Evolutionary conservation across 768 basidiomycete genomes (phyloP), one percentile per base, ranked within the genome.

Genomic region (Boletellus sp.): DNA sequence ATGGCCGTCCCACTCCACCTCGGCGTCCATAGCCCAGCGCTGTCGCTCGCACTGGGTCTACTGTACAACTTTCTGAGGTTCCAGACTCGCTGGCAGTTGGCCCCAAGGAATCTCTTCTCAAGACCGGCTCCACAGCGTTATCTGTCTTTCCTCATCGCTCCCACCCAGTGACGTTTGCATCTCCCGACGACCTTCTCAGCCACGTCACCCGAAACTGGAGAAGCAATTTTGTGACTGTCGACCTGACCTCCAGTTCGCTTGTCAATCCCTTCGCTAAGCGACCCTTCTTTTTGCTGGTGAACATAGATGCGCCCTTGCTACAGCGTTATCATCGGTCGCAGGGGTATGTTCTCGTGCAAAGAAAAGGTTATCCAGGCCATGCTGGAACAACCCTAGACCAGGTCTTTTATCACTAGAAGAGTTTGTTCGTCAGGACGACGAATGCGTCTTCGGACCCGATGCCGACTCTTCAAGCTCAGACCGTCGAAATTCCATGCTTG

Each of bases 261-360:
- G 72, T 98, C 32, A 78, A 79, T 51, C 69, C 76, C 42, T 97
- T 96, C 62, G 65, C 80, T 32, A 93, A 84, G 61, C 74, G 96
- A 16, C 96, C 96, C 0, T 98, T 93, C 66, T 93, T 96, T 66
- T 72, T 97, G 64, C 77, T 98, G 20, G 70, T 96, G 39, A 78
- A 72, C 41, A 77, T 93, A 26, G 93, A 97, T 54, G 95, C 91
- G 0, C 94, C 94, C 0, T 61, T 94, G 28, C 67, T 81, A 37
- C 72, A 78, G 38, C 77, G 95, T 36, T 96, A 78, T 67, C 62
- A 66, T 48, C 79, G 92, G 24, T 78, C 77, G 36, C 71, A 70
- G 53, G 72, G 73, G 80, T 81, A 59, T 58, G 75, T 68, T 45
- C 32, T 51, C 38, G 6, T 32, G 28, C 12, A 22, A 17, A 34